These are phyloP conservation scores for Trichopus zeylanicus DNA, from an alignment of 116 monocot genomes.

Conservation along the genomic window DNA sequence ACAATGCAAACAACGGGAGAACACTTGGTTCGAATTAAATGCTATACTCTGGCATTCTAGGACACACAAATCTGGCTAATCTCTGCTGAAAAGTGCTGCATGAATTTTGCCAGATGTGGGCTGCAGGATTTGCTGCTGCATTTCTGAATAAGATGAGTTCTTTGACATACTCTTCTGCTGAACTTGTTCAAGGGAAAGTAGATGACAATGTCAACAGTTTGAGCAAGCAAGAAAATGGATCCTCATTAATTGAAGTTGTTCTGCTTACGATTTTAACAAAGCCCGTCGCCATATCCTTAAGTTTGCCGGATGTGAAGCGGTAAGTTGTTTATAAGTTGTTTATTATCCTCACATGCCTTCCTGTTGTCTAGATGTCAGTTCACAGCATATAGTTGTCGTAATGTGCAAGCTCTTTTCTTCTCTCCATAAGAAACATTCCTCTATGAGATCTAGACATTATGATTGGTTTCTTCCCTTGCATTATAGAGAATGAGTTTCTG, in stretches of 20 bases:
- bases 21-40: not conserved
- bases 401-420: too few relatives aligned
- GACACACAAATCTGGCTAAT: not conserved
- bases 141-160: constrained; percentile 52
- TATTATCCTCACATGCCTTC: not conserved
- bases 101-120: constrained; percentile 65
- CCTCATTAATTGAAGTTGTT: constrained; percentile 33
- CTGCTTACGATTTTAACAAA: constrained; percentile 47
- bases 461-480: too few relatives aligned
- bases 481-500: too few relatives aligned
- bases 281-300: constrained; percentile 44
- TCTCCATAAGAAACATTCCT: too few relatives aligned
- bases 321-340: constrained; percentile 17
- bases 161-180: constrained; percentile 18
- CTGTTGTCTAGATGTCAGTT: too few relatives aligned
- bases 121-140: constrained; percentile 88
- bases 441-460: too few relatives aligned
- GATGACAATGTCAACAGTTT: constrained; percentile 9
- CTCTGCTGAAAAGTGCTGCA: not conserved
- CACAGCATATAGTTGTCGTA: too few relatives aligned
- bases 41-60: constrained; percentile 3
- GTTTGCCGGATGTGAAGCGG: constrained; percentile 68
- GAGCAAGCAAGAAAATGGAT: constrained; percentile 9
- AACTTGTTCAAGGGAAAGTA: constrained; percentile 13
- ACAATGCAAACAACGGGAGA: not conserved